Percentiles rank a stretch among this genome's conserved stretches.
phyloP scores from a whole-genome alignment of 164 flowering plant species.

The Chimonanthus salicifolius region DNA sequence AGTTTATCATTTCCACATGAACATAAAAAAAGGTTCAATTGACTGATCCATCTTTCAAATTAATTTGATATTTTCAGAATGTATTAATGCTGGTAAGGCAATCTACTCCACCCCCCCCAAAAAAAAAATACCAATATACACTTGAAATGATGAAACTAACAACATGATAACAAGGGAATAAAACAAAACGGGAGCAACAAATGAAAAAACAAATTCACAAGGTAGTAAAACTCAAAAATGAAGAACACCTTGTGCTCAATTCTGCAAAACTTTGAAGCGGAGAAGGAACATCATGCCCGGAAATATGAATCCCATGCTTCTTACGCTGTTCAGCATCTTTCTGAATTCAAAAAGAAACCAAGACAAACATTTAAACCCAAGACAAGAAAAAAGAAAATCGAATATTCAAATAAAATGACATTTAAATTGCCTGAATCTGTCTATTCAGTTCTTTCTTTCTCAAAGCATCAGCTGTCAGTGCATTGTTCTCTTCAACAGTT shows the following conservation, averaged over 20 bases:
- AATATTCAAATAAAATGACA: neutral
- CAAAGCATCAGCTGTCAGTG: conserved; percentile 15
- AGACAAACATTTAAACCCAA: neutral
- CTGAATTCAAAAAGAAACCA: conserved; percentile 25
- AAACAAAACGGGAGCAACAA: neutral
- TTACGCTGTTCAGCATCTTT: conserved; percentile 63
- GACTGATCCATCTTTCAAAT: no score
- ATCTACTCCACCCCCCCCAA: neutral
- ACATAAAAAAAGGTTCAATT: neutral
- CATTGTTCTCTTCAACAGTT: conserved; percentile 20
- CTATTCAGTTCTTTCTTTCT: conserved; percentile 49
- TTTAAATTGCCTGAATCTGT: conserved; percentile 63
- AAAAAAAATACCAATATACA: no score
- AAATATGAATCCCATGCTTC: conserved; percentile 64
- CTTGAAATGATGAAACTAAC: neutral
- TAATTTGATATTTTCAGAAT: neutral
- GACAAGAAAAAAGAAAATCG: neutral
- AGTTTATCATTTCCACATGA: no score
- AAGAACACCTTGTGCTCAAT: conserved; percentile 53
- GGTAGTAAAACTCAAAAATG: neutral
- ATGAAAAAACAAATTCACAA: neutral
- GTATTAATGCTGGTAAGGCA: neutral
- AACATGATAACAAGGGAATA: neutral
- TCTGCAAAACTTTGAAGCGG: conserved; percentile 68
- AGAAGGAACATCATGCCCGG: conserved; percentile 67